Conservation (phyloP, 139 green algal species). For the Chlorella sorokiniana region DNA sequence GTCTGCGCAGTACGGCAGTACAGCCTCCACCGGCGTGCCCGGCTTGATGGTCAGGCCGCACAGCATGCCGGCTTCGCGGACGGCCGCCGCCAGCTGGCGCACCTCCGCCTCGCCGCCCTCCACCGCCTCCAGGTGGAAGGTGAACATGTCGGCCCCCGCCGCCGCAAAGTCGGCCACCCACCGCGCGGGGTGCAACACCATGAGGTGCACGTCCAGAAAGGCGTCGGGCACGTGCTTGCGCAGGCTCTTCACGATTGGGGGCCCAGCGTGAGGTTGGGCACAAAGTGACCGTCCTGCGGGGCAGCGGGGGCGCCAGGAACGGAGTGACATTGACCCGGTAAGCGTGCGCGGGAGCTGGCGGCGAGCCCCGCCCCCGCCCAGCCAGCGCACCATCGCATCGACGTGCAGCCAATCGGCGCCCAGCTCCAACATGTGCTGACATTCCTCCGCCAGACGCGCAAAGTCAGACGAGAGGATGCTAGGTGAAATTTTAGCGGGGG, state of each 20-base stretch:
- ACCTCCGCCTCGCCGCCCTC: background rate
- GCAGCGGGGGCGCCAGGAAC: too few species aligned
- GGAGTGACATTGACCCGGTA: too few species aligned
- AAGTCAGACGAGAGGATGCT: slow-evolving; percentile 90
- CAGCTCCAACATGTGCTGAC: slow-evolving; percentile 58
- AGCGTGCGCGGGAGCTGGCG: too few species aligned
- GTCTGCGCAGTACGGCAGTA: slow-evolving; percentile 54
- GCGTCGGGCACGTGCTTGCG: slow-evolving; percentile 83
- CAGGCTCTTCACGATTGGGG: slow-evolving; percentile 81
- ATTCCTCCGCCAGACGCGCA: slow-evolving; percentile 75
- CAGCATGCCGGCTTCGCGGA: slow-evolving; percentile 69
- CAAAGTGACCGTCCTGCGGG: slow-evolving; percentile 84
- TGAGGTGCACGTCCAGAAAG: slow-evolving; percentile 90
- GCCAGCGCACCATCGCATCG: slow-evolving; percentile 1
- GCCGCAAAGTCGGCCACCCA: slow-evolving; percentile 33
- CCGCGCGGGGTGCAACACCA: slow-evolving; percentile 6
- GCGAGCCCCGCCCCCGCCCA: too few species aligned
- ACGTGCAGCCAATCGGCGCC: slow-evolving; percentile 57
- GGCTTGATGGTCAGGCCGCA: slow-evolving; percentile 79
- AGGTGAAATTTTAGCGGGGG: slow-evolving; percentile 57
- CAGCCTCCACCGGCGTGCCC: slow-evolving; percentile 65
- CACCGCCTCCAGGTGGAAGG: slow-evolving; percentile 87
- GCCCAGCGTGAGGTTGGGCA: slow-evolving; percentile 94
- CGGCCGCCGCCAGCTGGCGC: slow-evolving; percentile 32
- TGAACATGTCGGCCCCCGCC: slow-evolving; percentile 83